Evolutionary conservation across 2,329 filamentous ascomycete species (phyloP), one percentile per base, ranked within the genome.

Genomic region (Trichoderma gracile): DNA sequence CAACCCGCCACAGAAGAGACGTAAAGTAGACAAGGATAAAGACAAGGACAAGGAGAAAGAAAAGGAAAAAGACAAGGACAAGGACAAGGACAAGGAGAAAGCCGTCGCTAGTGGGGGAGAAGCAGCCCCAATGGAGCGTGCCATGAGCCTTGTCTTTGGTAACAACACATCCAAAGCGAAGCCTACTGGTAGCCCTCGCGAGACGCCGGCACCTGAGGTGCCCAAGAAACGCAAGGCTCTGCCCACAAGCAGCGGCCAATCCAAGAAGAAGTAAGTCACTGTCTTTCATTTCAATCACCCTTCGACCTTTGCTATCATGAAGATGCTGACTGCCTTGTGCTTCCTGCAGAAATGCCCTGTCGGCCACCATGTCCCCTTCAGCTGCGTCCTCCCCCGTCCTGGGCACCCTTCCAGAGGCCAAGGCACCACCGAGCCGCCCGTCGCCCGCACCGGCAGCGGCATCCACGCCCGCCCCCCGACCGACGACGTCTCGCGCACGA

Each of bases 321-420:
- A 38, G 38, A 42, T 47, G 30, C 57, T 55, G n/a, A 57, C 62
- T 72, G 67, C 72, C 59, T n/a, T 53, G 49, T 12, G 42, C 43
- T 5, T 52, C 42, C 58, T 60, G 59, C 64, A 78, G 74, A 63
- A 78, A 76, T 63, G 74, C 75, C 27, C 67, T 70, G 40, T 60
- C 64, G 4, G 78, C 80, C 27, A 83, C 81, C 65, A 84, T 87
- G 71, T 91, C 91, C 1, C 87, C 90, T 19, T 88, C 88, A 3
- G 80, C 89, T 68, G 85, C 87, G n/a, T 89, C 92, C 1, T 94
- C 93, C 1, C 91, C 92, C 19, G 83, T 93, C 53, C 81, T 91
- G 54, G 84, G 86, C 55, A 84, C 83, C n/a, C 85, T 92, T 65
- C 83, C 86, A 27, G 90, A 92, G 69, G 79, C 78, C 2, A 82